Conservation (phyloP, 2,329 filamentous ascomycete genomes). For the Fusarium nygamai region DNA sequence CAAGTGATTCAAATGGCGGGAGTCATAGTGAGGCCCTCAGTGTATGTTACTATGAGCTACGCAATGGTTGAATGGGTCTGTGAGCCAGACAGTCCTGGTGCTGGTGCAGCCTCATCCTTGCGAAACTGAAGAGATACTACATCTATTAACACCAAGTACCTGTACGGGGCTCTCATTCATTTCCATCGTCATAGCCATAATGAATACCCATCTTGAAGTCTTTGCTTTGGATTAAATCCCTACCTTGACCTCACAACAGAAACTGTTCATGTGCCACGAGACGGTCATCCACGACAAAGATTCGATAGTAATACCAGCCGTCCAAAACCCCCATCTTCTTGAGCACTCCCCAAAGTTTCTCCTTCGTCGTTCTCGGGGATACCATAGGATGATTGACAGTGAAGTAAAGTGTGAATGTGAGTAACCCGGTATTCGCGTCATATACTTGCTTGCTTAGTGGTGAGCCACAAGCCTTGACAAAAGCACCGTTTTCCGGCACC, state of each 20-base stretch:
- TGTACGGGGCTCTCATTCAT: too few relatives aligned
- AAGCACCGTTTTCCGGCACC: not conserved
- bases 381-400: rapidly evolving
- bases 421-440: not conserved
- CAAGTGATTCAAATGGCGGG: not conserved
- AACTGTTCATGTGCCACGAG: not conserved
- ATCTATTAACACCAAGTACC: too few relatives aligned
- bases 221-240: too few relatives aligned
- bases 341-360: not conserved
- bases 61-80: too few relatives aligned
- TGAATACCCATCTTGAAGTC: too few relatives aligned
- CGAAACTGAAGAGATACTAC: too few relatives aligned
- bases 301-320: not conserved
- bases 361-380: not conserved
- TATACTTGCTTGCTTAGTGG: not conserved
- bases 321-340: not conserved
- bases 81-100: too few relatives aligned
- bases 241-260: too few relatives aligned
- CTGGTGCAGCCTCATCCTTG: too few relatives aligned
- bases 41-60: not conserved
- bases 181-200: too few relatives aligned
- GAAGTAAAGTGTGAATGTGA: not conserved
- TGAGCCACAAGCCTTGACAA: not conserved
- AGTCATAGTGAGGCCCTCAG: not conserved
- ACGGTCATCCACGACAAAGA: not conserved